Evolutionary conservation across 2,329 filamentous ascomycete genomes (phyloP).

Genomic region (Sclerotinia glacialis): DNA sequence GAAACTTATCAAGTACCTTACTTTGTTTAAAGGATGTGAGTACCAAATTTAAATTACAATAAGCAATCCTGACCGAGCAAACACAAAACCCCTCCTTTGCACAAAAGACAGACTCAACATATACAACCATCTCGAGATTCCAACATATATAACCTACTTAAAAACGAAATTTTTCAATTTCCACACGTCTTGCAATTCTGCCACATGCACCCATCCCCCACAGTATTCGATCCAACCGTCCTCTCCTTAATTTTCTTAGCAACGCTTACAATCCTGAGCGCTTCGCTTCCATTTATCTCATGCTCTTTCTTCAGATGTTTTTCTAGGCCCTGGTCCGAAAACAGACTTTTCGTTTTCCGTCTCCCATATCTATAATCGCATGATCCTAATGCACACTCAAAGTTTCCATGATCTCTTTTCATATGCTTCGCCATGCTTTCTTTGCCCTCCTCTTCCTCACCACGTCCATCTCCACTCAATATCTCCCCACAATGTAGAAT

Average conservation of each 20-base stretch:
- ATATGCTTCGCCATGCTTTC: constrained; percentile 5
- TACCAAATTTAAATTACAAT: not conserved
- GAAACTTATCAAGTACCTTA: not conserved
- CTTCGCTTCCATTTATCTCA: not conserved
- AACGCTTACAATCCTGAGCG: not conserved
- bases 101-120: not conserved
- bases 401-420: not conserved
- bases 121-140: not conserved
- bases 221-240: not conserved
- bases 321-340: no score
- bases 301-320: not conserved
- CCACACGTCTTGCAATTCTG: not conserved
- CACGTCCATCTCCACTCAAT: no score
- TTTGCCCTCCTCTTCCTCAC: no score
- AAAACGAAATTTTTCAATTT: not conserved
- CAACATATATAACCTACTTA: no score
- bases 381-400: not conserved
- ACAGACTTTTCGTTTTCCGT: not conserved
- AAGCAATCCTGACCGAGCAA: not conserved
- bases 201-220: not conserved
- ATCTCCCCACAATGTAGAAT: not conserved
- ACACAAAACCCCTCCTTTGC: not conserved
- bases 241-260: not conserved
- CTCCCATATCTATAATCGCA: not conserved
- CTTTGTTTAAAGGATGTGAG: not conserved